These are phyloP conservation scores for Jaapia argillacea DNA, from an alignment of 768 basidiomycete species.

Conservation along the genomic window DNA sequence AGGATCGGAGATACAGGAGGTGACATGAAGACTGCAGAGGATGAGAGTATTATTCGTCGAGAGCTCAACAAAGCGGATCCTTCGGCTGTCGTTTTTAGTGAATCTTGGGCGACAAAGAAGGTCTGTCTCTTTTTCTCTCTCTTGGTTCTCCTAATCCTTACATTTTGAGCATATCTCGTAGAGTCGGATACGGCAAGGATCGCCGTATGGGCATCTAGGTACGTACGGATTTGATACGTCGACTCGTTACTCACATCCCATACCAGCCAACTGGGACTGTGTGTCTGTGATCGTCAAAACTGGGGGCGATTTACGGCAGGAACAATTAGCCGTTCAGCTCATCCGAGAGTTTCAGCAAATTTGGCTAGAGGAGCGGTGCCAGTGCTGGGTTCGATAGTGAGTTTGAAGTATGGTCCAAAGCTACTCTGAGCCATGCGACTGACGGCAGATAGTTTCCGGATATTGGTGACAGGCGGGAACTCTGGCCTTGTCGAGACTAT, in stretches of 20 bases:
- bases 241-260: not conserved
- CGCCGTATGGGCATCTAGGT: conserved; percentile 95
- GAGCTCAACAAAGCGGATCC: conserved; percentile 95
- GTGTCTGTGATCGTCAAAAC: conserved; percentile 98
- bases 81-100: conserved; percentile 90
- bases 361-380: conserved; percentile 89
- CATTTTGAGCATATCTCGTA: conserved; percentile 15
- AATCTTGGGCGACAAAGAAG: conserved; percentile 93
- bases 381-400: conserved; percentile 92
- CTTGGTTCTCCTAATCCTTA: not conserved
- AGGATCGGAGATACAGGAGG: conserved; percentile 30
- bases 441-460: conserved; percentile 67
- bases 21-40: conserved; percentile 65
- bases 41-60: conserved; percentile 86
- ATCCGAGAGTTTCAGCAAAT: conserved; percentile 89
- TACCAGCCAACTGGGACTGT: conserved; percentile 71
- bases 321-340: conserved; percentile 93
- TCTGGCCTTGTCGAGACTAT: conserved; percentile 98
- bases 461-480: conserved; percentile 85
- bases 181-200: conserved; percentile 86
- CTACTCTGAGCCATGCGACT: not conserved
- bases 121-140: conserved; percentile 24
- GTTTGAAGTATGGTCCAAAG: conserved; percentile 3
- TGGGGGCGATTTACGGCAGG: conserved; percentile 92
- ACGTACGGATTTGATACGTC: conserved; percentile 15